Base-by-base conservation (phyloP, 208 protist species). In the Leptomonas pyrrhocoris region DNA sequence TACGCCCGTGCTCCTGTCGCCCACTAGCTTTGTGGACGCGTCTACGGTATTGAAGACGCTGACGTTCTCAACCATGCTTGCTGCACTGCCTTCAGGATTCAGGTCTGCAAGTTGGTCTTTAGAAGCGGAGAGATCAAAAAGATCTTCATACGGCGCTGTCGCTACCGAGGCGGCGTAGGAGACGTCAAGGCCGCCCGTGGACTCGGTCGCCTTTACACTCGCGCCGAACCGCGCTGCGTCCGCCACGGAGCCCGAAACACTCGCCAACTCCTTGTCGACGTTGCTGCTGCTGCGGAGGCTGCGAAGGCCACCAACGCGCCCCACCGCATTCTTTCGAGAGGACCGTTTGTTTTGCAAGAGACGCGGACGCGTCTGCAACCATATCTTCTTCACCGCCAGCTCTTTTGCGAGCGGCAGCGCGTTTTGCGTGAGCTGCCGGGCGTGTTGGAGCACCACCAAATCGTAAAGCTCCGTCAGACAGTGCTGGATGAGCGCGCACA, bases 401-500 rank as follows among this genome's bases (percentile, higher is more conserved):
- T 92, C 81, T 76, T 94, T 92, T 4, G 88, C 91, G 36, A 96
- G 75, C 5, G 91, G 88, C 1, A 96, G 25, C 13, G 84, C 86
- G 2, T 71, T 77, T 1, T 40, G 28, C 69, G 76, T 77, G 23
- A 94, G 56, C 59, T 85, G 79, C n/a, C 79, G 78, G 0, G 78
- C 70, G 38, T 88, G 81, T 38, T 80, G 73, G 23, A 96, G 77
- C 40, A 94, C 66, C 34, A 96, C 78, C 9, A 96, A 77, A 66
- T 96, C 91, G 53, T 94, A 94, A 25, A 96, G 77, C 74, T 96
- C 91, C n/a, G 83, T 90, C 18, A 94, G 73, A 64, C 91, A 96
- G 80, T 96, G 91, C 50, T 94, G 76, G 25, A 90, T 67, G 7
- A 96, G 27, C 16, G 78, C 79, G 7, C 81, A 72, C 16, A 93